A percentile compares a stretch with the other conserved stretches of the same genome.
Evolutionary conservation across 2,329 filamentous ascomycete genomes (phyloP).

Genomic region (Aspergillus nomiae): DNA sequence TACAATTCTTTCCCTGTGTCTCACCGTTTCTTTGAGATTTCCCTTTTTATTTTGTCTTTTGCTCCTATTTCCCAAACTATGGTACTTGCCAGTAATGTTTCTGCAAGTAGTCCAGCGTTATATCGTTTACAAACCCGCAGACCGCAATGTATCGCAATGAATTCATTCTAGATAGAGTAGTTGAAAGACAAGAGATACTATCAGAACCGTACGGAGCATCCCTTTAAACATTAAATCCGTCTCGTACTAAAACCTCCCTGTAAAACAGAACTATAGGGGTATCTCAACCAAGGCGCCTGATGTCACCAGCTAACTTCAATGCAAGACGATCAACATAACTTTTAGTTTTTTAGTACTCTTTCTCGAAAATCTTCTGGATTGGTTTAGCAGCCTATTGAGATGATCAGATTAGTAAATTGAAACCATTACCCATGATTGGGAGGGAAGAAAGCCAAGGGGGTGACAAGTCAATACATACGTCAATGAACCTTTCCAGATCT

Average conservation of each 20-base stretch:
- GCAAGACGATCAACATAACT: constrained; percentile 1
- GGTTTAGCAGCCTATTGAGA: constrained; percentile 73
- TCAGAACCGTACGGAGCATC: background rate
- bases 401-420: constrained; percentile 18
- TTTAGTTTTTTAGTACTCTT: constrained; percentile 53
- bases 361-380: constrained; percentile 83
- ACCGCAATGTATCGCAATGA: background rate
- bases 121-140: background rate
- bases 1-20: background rate
- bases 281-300: constrained; percentile 28
- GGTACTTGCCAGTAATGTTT: too few species aligned
- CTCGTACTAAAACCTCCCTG: background rate
- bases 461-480: constrained; percentile 57
- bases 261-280: constrained; percentile 22
- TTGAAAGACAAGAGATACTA: background rate
- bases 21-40: background rate
- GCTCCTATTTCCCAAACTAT: background rate
- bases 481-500: constrained; percentile 91
- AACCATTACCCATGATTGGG: background rate
- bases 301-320: constrained; percentile 13
- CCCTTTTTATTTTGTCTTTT: background rate
- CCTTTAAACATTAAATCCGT: background rate
- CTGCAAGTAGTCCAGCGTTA: background rate
- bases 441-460: background rate
- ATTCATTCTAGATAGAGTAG: background rate